Evolutionary conservation across 352 stramenopile genomes (phyloP).

Genomic region (Globisporangium sylvaticum): DNA sequence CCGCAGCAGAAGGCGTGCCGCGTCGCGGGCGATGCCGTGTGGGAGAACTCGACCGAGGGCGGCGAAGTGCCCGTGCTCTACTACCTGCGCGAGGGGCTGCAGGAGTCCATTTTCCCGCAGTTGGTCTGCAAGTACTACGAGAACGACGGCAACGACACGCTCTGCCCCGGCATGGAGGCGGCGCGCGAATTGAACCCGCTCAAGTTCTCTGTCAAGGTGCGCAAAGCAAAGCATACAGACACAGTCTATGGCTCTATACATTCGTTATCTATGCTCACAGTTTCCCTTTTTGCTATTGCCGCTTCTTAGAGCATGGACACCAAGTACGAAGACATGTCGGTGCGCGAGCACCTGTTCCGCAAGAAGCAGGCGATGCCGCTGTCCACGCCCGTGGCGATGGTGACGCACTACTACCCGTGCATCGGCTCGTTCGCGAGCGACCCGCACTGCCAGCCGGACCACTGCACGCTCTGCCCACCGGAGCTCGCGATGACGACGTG

Average conservation of each 20-base stretch:
- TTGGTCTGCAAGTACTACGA: constrained; percentile 70
- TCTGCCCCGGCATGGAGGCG: constrained; percentile 59
- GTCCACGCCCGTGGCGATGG: constrained; percentile 66
- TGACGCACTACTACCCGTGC: constrained; percentile 81
- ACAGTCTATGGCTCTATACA: too few species aligned
- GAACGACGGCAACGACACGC: constrained; percentile 51
- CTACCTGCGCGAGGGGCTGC: constrained; percentile 71
- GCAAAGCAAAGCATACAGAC: background rate
- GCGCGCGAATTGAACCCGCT: constrained; percentile 57
- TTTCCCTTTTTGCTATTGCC: background rate
- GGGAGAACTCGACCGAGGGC: constrained; percentile 78
- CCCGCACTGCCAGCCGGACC: constrained; percentile 54
- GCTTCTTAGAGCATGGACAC: constrained; percentile 59
- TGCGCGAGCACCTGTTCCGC: constrained; percentile 62
- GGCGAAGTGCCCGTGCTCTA: constrained; percentile 72
- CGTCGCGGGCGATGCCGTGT: constrained; percentile 66
- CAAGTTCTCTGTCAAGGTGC: constrained; percentile 64
- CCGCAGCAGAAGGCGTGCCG: constrained; percentile 66
- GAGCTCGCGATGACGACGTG: constrained; percentile 78
- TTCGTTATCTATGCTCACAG: background rate
- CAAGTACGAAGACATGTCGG: constrained; percentile 80
- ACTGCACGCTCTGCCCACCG: constrained; percentile 65
- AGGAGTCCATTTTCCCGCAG: constrained; percentile 68
- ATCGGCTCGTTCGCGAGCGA: constrained; percentile 56
- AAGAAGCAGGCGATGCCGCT: constrained; percentile 79